A percentile compares a stretch with the other conserved stretches of the same genome.
These are phyloP conservation scores for Gossypium ekmanianum DNA, from an alignment of 345 rosid genomes.

Conservation along the genomic window DNA sequence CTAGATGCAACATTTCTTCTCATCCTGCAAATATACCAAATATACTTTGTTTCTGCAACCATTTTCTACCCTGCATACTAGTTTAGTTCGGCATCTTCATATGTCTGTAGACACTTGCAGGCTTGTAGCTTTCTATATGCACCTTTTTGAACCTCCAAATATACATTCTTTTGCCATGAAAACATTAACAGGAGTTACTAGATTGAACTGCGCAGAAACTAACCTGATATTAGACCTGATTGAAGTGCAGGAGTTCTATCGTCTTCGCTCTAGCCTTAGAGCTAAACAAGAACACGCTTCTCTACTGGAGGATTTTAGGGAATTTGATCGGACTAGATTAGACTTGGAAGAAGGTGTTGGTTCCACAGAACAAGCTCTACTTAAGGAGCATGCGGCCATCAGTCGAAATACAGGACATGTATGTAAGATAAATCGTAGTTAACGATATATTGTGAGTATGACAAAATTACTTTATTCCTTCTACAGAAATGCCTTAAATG, in stretches of 20 bases:
- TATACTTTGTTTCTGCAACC: not conserved
- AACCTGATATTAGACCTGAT: conserved; percentile 24
- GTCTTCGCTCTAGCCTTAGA: conserved; percentile 83
- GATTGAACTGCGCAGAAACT: conserved; percentile 11
- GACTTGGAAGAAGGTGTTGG: conserved; percentile 87
- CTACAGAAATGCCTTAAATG: not conserved
- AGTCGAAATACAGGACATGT: conserved; percentile 87
- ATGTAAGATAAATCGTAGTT: conserved; percentile 8
- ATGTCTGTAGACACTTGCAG: not conserved
- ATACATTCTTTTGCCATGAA: conserved; percentile 1
- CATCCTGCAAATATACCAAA: not conserved
- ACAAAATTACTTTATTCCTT: not conserved
- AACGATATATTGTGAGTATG: not conserved
- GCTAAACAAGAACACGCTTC: conserved; percentile 95
- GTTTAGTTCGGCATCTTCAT: not conserved
- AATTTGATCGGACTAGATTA: conserved; percentile 83
- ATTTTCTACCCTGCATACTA: not conserved
- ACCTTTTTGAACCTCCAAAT: not conserved
- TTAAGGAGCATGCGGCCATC: conserved; percentile 76
- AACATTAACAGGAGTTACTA: not conserved
- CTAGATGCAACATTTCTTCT: not conserved
- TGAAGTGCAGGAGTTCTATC: conserved; percentile 90
- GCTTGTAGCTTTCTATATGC: not conserved
- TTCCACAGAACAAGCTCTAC: conserved; percentile 69
- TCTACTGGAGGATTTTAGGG: conserved; percentile 90